A percentile compares a stretch with the other conserved stretches of the same genome.
phyloP scores from a whole-genome alignment of 225 moss, liverwort and hornwort genomes.

The Asterella californica region DNA sequence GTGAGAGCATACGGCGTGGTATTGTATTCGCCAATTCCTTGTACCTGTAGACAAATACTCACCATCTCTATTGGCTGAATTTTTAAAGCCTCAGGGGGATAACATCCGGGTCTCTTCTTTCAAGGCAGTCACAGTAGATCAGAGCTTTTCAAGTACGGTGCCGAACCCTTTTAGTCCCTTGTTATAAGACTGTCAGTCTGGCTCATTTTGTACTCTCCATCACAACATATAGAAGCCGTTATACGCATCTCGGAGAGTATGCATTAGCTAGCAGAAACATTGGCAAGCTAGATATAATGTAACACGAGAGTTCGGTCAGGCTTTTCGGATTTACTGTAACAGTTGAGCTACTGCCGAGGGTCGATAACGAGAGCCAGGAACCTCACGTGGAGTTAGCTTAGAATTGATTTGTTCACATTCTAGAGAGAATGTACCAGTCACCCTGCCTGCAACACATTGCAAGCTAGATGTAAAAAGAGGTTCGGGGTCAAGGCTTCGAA shows the following conservation, averaged over 20 bases:
- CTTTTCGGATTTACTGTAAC: neutral
- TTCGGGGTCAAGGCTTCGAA: constrained; percentile 4
- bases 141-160: neutral
- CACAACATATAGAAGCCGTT: neutral
- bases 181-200: neutral
- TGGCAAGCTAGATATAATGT: constrained; percentile 3
- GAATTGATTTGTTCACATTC: neutral
- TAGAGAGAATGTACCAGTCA: neutral
- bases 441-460: constrained; percentile 10
- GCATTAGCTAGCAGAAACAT: neutral
- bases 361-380: neutral
- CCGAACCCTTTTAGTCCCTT: neutral
- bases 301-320: neutral
- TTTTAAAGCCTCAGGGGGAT: constrained; percentile 21
- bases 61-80: constrained; percentile 20
- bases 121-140: constrained; percentile 7
- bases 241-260: neutral
- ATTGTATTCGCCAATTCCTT: constrained; percentile 96
- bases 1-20: constrained; percentile 94
- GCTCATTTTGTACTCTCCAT: neutral
- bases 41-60: constrained; percentile 51
- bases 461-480: constrained; percentile 14
- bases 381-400: neutral
- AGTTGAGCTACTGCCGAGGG: neutral
- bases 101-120: neutral